These are phyloP conservation scores for Phaseolus lunatus DNA, from an alignment of 306 rosid genomes.

Conservation along the genomic window DNA sequence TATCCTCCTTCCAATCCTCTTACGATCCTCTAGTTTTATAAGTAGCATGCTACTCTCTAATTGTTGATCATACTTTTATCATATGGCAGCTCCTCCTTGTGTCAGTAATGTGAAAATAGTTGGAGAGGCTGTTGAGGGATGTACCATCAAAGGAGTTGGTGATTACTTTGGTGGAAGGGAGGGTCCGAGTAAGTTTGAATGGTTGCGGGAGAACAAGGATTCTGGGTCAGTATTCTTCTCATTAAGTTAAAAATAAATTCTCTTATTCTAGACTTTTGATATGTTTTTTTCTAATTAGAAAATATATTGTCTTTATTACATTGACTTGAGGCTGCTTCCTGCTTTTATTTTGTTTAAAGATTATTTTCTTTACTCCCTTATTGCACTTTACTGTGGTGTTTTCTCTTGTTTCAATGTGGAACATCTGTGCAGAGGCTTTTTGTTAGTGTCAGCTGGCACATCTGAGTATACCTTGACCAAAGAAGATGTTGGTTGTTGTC, in stretches of 20 bases:
- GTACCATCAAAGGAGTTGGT: slow-evolving; percentile 82
- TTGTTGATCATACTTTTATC: slow-evolving; percentile 17
- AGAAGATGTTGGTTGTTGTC: slow-evolving; percentile 82
- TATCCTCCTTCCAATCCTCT: too few relatives aligned
- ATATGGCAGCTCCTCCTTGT: slow-evolving; percentile 86
- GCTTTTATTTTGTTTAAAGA: background rate
- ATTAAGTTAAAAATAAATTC: background rate
- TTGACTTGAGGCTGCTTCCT: slow-evolving; percentile 18
- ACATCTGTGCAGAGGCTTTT: slow-evolving; percentile 62
- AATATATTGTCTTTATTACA: slow-evolving; percentile 20
- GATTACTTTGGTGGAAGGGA: slow-evolving; percentile 98
- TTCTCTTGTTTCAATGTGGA: slow-evolving; percentile 35
- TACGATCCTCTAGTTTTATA: too few relatives aligned
- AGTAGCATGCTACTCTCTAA: slow-evolving; percentile 27
- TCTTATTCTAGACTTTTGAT: slow-evolving; percentile 22
- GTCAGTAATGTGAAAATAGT: slow-evolving; percentile 75
- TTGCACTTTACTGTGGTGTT: slow-evolving; percentile 39
- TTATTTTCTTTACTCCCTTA: slow-evolving; percentile 1
- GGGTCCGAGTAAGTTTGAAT: slow-evolving; percentile 99
- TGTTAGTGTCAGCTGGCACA: slow-evolving; percentile 77
- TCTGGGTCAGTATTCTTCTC: slow-evolving; percentile 71
- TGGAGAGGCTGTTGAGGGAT: slow-evolving; percentile 90
- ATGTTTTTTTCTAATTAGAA: slow-evolving; percentile 34
- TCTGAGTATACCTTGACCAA: slow-evolving; percentile 82
- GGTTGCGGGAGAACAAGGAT: slow-evolving; percentile 75